Evolutionary conservation across 202 grass and related monocot genomes (phyloP).

Genomic region (Hordeum pubiflorum): DNA sequence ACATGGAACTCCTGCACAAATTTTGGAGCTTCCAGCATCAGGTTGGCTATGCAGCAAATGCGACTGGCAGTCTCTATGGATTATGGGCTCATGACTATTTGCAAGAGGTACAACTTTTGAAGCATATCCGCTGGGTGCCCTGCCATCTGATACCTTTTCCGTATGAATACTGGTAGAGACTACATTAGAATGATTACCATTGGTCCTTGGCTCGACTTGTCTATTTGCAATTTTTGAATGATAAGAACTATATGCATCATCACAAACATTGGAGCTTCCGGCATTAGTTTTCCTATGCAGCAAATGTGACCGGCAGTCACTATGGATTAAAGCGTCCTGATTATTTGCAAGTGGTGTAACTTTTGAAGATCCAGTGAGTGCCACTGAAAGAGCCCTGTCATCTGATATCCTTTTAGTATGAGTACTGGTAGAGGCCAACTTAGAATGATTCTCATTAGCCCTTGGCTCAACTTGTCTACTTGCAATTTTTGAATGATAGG

Average conservation of each 20-base stretch:
- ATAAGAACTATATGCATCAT: constrained; percentile 31
- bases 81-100: constrained; percentile 25
- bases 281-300: constrained; percentile 23
- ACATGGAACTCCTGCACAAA: constrained; percentile 23
- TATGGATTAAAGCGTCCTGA: constrained; percentile 32
- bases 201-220: constrained; percentile 22
- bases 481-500: constrained; percentile 31
- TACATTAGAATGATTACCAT: constrained; percentile 25
- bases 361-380: constrained; percentile 29
- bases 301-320: constrained; percentile 6
- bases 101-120: constrained; percentile 16
- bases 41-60: constrained; percentile 26
- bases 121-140: constrained; percentile 17
- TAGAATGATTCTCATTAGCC: constrained; percentile 21
- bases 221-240: constrained; percentile 24
- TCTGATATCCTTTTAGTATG: constrained; percentile 28
- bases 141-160: constrained; percentile 26
- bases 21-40: constrained; percentile 24
- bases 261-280: constrained; percentile 29
- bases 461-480: constrained; percentile 26
- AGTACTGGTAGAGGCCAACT: constrained; percentile 14
- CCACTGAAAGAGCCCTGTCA: constrained; percentile 19
- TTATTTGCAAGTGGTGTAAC: constrained; percentile 15
- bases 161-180: constrained; percentile 10
- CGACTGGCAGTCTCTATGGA: constrained; percentile 24